phyloP scores from a whole-genome alignment of 768 basidiomycete species.

The Lactarius tabidus region DNA sequence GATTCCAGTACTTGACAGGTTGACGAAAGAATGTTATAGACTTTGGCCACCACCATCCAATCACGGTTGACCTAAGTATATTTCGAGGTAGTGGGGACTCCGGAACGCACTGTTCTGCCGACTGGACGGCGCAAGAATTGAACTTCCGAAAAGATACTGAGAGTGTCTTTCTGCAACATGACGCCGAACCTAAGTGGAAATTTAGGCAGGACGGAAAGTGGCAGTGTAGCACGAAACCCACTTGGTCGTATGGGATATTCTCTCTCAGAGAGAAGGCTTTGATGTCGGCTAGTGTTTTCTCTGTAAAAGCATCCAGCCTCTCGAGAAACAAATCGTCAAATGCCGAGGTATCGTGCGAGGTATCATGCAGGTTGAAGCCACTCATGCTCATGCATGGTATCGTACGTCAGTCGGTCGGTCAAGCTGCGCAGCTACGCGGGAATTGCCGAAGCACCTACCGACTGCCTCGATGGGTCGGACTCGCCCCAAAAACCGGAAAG shows the following conservation, averaged over 20 bases:
- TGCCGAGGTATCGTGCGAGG: conserved; percentile 31
- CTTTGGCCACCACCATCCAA: conserved; percentile 33
- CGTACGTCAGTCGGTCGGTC: background rate
- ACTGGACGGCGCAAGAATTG: background rate
- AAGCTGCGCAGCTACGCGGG: background rate
- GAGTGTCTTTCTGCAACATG: conserved; percentile 63
- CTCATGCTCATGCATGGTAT: conserved; percentile 15
- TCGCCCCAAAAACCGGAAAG: conserved; percentile 33
- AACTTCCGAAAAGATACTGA: conserved; percentile 47
- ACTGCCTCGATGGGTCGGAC: conserved; percentile 32
- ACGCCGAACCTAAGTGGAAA: conserved; percentile 42
- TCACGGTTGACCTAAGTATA: background rate
- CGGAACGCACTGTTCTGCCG: conserved; percentile 24
- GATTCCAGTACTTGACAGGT: conserved; percentile 53
- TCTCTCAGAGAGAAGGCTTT: conserved; percentile 60
- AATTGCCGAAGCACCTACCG: background rate
- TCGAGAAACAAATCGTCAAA: conserved; percentile 58
- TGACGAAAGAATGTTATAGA: conserved; percentile 44
- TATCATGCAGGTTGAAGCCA: conserved; percentile 25
- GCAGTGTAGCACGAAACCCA: conserved; percentile 29
- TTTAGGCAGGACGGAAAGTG: background rate
- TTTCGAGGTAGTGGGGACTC: background rate
- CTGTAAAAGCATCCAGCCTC: conserved; percentile 59
- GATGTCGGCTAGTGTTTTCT: conserved; percentile 53
- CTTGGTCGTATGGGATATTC: conserved; percentile 55